Evolutionary conservation across 129 eudicot species (phyloP), one percentile per base, ranked within the genome.

Genomic region (Glebionis coronaria): DNA sequence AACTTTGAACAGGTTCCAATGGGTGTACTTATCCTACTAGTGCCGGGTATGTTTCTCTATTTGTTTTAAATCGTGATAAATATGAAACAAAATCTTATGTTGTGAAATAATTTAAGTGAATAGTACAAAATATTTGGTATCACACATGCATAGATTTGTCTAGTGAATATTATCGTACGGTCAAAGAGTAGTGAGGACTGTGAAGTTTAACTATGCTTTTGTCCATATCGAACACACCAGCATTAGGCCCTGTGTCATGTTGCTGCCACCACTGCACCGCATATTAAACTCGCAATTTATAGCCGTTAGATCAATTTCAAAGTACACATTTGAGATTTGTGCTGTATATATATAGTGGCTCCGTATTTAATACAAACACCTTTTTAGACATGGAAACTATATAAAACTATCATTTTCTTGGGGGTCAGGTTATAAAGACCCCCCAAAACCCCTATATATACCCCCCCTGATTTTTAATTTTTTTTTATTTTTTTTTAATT

Each of bases 21-120:
- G 97, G 97, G 5, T 90, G 97, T 54, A 28, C 73, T 2, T 90
- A 61, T 82, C 94, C 95, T 70, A 65, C 90, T 10, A 73, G 79
- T 52, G 86, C 95, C 63, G 80, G 97, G 95, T 90, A 86, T 18
- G 63, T n/a, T n/a, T n/a, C n/a, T n/a, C n/a, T n/a, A n/a, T n/a
- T n/a, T n/a, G n/a, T n/a, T n/a, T n/a, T n/a, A n/a, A n/a, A n/a
- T n/a, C n/a, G n/a, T 23, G 25, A 23, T 5, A 60, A 49, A 60
- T 16, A 70, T n/a, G 44, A 35, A 38, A 40, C 18, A 10, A 55
- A 40, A 25, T 8, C 5, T 47, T 40, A 40, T 20, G 16, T 21
- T 46, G 2, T 28, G 8, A 10, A n/a, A 27, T 0, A 6, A 18
- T 25, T 46, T 60, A 5, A 13, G 42, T 59, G 29, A 1, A 71